Conservation (phyloP, 2,329 filamentous ascomycete genomes). For the Calonectria pauciramosa region DNA sequence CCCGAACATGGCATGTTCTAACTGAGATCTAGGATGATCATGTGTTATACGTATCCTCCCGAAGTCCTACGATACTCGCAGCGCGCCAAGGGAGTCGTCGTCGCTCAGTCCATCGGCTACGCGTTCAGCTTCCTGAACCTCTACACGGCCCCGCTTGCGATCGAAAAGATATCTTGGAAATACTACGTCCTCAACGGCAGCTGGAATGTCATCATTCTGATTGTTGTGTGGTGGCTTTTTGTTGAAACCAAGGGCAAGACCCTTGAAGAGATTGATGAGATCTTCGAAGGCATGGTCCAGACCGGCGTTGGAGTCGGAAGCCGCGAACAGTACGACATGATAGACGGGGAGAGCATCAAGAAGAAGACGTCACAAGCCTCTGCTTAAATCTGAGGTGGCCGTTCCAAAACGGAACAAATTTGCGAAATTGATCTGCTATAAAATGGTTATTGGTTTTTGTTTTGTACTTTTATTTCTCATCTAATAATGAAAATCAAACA, state of each 20-base stretch:
- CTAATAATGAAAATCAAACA: background rate
- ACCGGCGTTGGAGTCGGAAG: background rate
- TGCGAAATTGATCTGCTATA: background rate
- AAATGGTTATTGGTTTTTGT: background rate
- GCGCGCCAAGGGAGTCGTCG: constrained; percentile 23
- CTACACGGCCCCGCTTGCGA: constrained; percentile 21
- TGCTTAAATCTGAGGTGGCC: background rate
- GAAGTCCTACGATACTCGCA: constrained; percentile 24
- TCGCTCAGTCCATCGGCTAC: constrained; percentile 23
- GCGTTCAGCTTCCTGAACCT: constrained; percentile 27
- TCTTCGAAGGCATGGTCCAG: constrained; percentile 13
- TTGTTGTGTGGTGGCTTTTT: constrained; percentile 16
- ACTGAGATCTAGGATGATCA: constrained; percentile 17
- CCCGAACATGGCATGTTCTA: background rate
- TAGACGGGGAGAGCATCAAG: background rate
- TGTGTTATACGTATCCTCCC: constrained; percentile 18
- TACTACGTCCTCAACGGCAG: constrained; percentile 21
- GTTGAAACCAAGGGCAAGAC: constrained; percentile 27
- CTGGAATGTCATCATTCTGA: constrained; percentile 24
- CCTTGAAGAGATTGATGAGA: constrained; percentile 27
- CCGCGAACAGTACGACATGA: background rate
- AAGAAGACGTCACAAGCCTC: background rate
- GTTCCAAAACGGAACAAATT: background rate
- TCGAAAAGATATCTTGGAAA: constrained; percentile 21
- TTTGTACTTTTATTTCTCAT: background rate